Conservation (phyloP, 345 rosid species). For the Murraya paniculata region DNA sequence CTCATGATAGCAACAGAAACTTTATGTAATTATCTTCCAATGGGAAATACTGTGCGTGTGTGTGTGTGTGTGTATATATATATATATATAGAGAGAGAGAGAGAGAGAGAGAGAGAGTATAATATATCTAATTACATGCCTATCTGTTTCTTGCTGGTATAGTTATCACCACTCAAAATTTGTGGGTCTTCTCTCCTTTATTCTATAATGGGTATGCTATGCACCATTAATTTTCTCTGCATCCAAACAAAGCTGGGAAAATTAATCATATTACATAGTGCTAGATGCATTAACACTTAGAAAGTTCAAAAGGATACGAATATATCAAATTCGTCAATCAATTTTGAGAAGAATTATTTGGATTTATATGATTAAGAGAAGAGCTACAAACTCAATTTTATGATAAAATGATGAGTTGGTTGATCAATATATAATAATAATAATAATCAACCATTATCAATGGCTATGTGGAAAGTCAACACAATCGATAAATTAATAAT, state of each 20-base stretch:
- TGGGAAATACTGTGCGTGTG: neutral
- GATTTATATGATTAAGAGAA: neutral
- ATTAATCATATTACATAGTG: neutral
- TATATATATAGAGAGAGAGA: neutral
- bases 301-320: neutral
- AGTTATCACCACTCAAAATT: constrained; percentile 8
- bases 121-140: neutral
- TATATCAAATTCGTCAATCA: neutral
- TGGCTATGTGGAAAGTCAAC: constrained; percentile 23
- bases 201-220: constrained; percentile 2
- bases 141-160: constrained; percentile 1
- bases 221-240: neutral
- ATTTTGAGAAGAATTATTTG: neutral
- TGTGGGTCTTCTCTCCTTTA: constrained; percentile 11
- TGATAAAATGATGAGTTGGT: constrained; percentile 13
- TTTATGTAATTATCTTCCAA: neutral
- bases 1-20: constrained; percentile 4
- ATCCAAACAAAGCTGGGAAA: constrained; percentile 19
- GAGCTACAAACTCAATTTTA: neutral
- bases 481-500: constrained; percentile 14
- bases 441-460: neutral
- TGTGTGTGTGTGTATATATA: neutral
- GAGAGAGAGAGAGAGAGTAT: too few species aligned
- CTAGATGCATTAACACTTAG: neutral
- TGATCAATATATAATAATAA: constrained; percentile 1